Evolutionary conservation across 352 stramenopile species (phyloP), one percentile per base, ranked within the genome.

Genomic region (Phytophthora nicotianae): DNA sequence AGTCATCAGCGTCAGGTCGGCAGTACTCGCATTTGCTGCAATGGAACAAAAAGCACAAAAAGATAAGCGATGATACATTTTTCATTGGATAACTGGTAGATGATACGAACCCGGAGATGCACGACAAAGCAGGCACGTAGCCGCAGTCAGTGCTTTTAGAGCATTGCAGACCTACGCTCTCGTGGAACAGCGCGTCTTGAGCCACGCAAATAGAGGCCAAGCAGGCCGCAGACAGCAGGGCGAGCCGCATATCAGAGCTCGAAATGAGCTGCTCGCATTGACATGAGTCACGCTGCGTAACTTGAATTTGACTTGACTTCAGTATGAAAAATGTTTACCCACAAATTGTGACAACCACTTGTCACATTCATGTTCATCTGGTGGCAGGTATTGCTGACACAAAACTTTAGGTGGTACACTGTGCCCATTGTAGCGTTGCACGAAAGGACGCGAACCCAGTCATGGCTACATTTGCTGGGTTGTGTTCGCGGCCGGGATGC

Each of bases 1-100:
- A 95, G 75, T 95, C 77, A 23, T 64, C 50, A n/a, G 79, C 68
- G 20, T 67, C 37, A n/a, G 56, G 55, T 4, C 59, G 70, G 23
- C 86, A 95, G 59, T 90, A 90, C 43, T 88, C 81, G 40, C 86
- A 95, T 17, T 76, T 68, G 33, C 84, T 92, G 38, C 45, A 62
- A 51, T 40, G 35, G 33, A 50, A 20, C 3, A 51, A 47, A 50
- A 43, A 5, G 16, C 23, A 46, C 42, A 60, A 33, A 38, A 41
- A 33, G 9, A 29, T 55, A 45, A 54, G 38, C 33, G 4, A 54
- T 42, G 37, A 62, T 29, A 62, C 33, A 62, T 17, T 46, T n/a
- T 11, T 3, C 19, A 47, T 45, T 11, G 52, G n/a, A 29, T 14
- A 20, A 37, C 24, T 41, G 52, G 19, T 9, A 58, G 17, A 17